Evolutionary conservation across 805 yeast genomes (phyloP).

Genomic region (Saturnispora besseyi): DNA sequence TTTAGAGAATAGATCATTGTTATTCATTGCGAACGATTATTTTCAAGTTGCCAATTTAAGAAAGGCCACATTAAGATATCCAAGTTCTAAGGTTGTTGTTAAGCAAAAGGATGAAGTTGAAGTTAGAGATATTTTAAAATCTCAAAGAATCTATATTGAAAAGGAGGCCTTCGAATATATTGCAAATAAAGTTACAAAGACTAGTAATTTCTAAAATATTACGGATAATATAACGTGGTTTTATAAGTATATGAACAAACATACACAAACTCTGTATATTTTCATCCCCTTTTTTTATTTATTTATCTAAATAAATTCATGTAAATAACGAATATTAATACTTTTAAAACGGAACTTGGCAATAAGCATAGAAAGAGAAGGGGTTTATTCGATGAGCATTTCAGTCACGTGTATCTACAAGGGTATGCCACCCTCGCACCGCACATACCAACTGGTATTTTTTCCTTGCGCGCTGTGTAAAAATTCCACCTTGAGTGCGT

Average conservation of each 20-base stretch:
- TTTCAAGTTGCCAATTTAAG: slow-evolving; percentile 43
- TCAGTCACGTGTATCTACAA: not conserved
- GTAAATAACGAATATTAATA: not conserved
- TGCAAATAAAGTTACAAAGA: slow-evolving; percentile 25
- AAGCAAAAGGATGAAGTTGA: slow-evolving; percentile 69
- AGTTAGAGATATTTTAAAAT: slow-evolving; percentile 75
- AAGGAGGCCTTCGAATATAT: slow-evolving; percentile 60
- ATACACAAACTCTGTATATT: no score
- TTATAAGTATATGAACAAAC: not conserved
- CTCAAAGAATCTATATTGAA: slow-evolving; percentile 69
- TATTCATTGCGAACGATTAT: slow-evolving; percentile 56
- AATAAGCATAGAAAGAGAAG: no score
- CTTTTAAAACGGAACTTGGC: no score
- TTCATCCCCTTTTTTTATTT: not conserved
- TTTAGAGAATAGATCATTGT: slow-evolving; percentile 42
- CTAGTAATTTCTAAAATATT: slow-evolving; percentile 11
- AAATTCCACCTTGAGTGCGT: not conserved
- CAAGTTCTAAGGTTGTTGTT: slow-evolving; percentile 47
- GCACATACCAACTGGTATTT: not conserved
- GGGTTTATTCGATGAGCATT: not conserved
- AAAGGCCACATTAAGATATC: slow-evolving; percentile 44
- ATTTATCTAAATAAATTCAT: not conserved
- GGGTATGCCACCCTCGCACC: not conserved
- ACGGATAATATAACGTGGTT: not conserved
- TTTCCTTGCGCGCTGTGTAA: no score